phyloP scores from a whole-genome alignment of 1,139 yeast genomes.

The Pneumocystis sp. region DNA sequence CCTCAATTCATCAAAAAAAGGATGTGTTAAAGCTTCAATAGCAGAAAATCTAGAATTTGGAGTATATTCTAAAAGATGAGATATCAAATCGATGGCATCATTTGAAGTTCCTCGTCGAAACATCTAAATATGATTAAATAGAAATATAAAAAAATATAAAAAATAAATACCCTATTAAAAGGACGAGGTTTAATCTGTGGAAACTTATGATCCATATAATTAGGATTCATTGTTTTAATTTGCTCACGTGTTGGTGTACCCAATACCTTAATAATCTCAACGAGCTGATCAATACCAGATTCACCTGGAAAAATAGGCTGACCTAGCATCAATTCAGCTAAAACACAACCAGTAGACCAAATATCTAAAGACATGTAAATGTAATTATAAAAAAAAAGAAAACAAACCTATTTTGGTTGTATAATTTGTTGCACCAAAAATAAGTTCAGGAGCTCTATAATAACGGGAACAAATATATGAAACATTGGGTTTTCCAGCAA shows the following conservation, averaged over 20 bases:
- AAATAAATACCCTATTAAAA: slow-evolving; percentile 47
- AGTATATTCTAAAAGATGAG: slow-evolving; percentile 53
- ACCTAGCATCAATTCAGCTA: slow-evolving; percentile 89
- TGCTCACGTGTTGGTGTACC: slow-evolving; percentile 94
- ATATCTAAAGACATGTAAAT: slow-evolving; percentile 34
- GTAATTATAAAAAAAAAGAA: not conserved
- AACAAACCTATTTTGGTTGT: slow-evolving; percentile 63
- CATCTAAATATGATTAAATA: not conserved
- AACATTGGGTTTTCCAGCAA: slow-evolving; percentile 84
- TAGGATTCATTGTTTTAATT: slow-evolving; percentile 88
- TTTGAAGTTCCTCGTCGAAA: slow-evolving; percentile 40
- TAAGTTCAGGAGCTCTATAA: slow-evolving; percentile 87
- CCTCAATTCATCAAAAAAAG: slow-evolving; percentile 64
- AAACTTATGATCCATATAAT: slow-evolving; percentile 92
- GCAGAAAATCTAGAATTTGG: slow-evolving; percentile 61
- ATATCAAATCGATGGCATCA: slow-evolving; percentile 51
- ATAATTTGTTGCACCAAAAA: slow-evolving; percentile 80
- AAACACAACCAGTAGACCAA: slow-evolving; percentile 97
- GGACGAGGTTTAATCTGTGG: slow-evolving; percentile 95
- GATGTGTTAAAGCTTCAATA: slow-evolving; percentile 50
- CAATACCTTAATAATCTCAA: slow-evolving; percentile 84
- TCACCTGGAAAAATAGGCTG: slow-evolving; percentile 97
- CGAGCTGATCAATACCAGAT: slow-evolving; percentile 91
- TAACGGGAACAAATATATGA: slow-evolving; percentile 92
- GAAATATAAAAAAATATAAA: not conserved